Percentiles rank a stretch among this genome's conserved stretches.
phyloP scores from a whole-genome alignment of 768 basidiomycete genomes.

The Pleurotus ostreatus region DNA sequence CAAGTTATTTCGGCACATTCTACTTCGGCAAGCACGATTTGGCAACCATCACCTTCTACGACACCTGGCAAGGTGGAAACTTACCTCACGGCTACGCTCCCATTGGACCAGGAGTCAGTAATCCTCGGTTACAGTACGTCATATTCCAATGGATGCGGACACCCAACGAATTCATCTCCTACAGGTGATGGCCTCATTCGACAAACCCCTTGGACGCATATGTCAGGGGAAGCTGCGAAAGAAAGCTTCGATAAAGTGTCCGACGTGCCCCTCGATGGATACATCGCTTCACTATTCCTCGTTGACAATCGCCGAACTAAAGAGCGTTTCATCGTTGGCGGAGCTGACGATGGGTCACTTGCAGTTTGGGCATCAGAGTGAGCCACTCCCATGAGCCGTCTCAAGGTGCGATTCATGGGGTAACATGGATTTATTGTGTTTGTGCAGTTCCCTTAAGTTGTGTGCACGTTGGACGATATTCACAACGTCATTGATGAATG shows the following conservation, averaged over 20 bases:
- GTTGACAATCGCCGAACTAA: slow-evolving; percentile 56
- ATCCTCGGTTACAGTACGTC: slow-evolving; percentile 62
- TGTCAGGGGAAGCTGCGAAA: slow-evolving; percentile 25
- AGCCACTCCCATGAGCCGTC: slow-evolving; percentile 14
- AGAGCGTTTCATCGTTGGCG: slow-evolving; percentile 65
- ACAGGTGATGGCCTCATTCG: slow-evolving; percentile 53
- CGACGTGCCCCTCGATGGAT: slow-evolving; percentile 40
- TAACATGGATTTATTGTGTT: background rate
- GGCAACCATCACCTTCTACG: slow-evolving; percentile 18
- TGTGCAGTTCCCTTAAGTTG: slow-evolving; percentile 54
- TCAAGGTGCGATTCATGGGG: background rate
- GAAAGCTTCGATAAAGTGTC: slow-evolving; percentile 34
- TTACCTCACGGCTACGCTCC: slow-evolving; percentile 38
- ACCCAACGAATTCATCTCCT: background rate
- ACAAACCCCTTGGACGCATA: slow-evolving; percentile 37
- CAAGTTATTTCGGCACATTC: background rate
- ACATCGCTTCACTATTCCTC: slow-evolving; percentile 47
- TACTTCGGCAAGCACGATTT: slow-evolving; percentile 14
- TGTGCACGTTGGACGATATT: slow-evolving; percentile 75
- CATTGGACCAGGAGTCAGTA: slow-evolving; percentile 54
- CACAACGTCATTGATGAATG: slow-evolving; percentile 54
- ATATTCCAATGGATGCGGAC: slow-evolving; percentile 8
- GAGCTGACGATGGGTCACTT: slow-evolving; percentile 75
- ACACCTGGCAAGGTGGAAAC: background rate
- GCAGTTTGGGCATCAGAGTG: slow-evolving; percentile 71